phyloP scores from a whole-genome alignment of 2,329 filamentous ascomycete species.

The Ascochyta viciae-villosae region DNA sequence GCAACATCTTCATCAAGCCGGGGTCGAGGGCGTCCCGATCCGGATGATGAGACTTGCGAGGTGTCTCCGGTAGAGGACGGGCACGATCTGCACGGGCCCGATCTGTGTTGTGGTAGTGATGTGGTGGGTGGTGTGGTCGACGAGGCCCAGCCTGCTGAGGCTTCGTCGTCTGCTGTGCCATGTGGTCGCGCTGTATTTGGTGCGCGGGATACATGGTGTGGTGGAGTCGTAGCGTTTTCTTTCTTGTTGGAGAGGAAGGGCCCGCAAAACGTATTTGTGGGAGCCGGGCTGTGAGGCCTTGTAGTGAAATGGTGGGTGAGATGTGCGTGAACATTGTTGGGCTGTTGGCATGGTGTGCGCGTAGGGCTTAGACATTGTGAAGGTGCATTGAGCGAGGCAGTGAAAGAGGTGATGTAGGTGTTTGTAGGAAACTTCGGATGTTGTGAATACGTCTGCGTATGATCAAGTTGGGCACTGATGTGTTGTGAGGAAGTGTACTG shows the following conservation, averaged over 20 bases:
- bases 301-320: constrained; percentile 1
- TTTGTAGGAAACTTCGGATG: neutral
- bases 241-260: neutral
- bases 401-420: neutral
- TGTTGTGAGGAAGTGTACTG: constrained; percentile 11
- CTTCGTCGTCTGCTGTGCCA: constrained; percentile 8
- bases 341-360: constrained; percentile 10
- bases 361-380: constrained; percentile 3
- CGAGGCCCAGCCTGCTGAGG: constrained; percentile 14
- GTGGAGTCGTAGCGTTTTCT: neutral
- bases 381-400: constrained; percentile 3
- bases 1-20: neutral
- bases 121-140: constrained; percentile 6
- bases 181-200: neutral
- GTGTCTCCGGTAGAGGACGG: constrained; percentile 6
- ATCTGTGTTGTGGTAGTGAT: constrained; percentile 3
- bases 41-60: constrained; percentile 16
- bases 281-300: constrained; percentile 3
- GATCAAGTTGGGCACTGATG: constrained; percentile 13
- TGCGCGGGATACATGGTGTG: neutral
- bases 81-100: constrained; percentile 9
- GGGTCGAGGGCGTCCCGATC: constrained; percentile 1
- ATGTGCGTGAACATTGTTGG: constrained; percentile 18
- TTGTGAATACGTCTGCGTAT: constrained; percentile 1
- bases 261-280: constrained; percentile 5